Percentiles rank a stretch among this genome's conserved stretches.
Evolutionary conservation across 345 rosid species (phyloP).

Genomic region (Gossypium sturtianum): DNA sequence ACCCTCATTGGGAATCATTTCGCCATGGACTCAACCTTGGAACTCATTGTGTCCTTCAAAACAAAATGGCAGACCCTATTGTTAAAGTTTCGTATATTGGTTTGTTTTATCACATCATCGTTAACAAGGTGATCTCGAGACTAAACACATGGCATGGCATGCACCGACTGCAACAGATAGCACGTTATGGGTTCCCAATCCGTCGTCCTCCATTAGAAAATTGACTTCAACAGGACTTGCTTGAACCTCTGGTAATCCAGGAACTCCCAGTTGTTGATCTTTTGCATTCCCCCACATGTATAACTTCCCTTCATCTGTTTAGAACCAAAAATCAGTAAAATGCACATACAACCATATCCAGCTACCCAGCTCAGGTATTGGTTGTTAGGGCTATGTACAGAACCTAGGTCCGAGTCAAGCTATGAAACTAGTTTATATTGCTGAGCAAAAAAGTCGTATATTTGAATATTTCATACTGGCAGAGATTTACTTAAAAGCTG

Average conservation of each 20-base stretch:
- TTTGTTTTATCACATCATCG: not conserved
- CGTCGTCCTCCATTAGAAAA: conserved; percentile 70
- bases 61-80: not conserved
- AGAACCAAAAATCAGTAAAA: not conserved
- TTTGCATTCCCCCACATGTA: conserved; percentile 95
- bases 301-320: conserved; percentile 65
- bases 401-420: not conserved
- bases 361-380: not conserved
- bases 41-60: not conserved
- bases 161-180: conserved; percentile 75
- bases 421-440: not conserved
- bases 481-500: not conserved
- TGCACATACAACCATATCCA: not conserved
- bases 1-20: not conserved
- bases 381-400: not conserved
- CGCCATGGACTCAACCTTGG: not conserved
- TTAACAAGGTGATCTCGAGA: conserved; percentile 40
- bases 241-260: conserved; percentile 75
- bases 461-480: not conserved
- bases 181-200: conserved; percentile 47
- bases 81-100: not conserved
- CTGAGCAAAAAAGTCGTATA: not conserved
- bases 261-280: conserved; percentile 85
- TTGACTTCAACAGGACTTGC: conserved; percentile 60
- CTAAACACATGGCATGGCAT: conserved; percentile 81